Percentiles rank a stretch among this genome's conserved stretches.
Evolutionary conservation across 2,329 filamentous ascomycete genomes (phyloP).

Genomic region (Penicillium janthinellum): DNA sequence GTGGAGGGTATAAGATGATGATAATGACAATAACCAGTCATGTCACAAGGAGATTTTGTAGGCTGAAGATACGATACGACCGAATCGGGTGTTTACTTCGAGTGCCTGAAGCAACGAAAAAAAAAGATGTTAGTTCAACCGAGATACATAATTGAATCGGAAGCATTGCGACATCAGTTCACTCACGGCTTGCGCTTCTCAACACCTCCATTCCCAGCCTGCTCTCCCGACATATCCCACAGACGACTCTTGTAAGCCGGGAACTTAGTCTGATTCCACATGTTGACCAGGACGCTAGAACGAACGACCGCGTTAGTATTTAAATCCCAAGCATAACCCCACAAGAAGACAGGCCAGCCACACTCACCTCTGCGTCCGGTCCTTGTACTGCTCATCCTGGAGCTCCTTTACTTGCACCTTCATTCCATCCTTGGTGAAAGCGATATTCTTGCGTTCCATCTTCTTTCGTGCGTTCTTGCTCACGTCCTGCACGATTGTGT

Average conservation of each 20-base stretch:
- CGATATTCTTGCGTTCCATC: conserved; percentile 66
- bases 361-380: conserved; percentile 58
- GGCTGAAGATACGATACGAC: background rate
- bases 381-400: conserved; percentile 59
- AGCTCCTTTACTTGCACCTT: conserved; percentile 63
- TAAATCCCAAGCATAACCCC: background rate
- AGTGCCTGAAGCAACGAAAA: conserved; percentile 4
- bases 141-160: background rate
- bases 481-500: conserved; percentile 61
- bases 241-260: conserved; percentile 50
- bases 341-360: background rate
- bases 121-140: background rate
- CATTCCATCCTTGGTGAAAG: conserved; percentile 62
- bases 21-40: background rate
- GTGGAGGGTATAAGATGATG: background rate
- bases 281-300: conserved; percentile 50
- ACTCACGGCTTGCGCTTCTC: conserved; percentile 34
- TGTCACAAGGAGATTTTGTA: background rate
- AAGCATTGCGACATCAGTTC: background rate
- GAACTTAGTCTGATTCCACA: conserved; percentile 52
- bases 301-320: conserved; percentile 1
- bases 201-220: conserved; percentile 16
- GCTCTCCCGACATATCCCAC: conserved; percentile 39
- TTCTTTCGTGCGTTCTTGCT: conserved; percentile 59
- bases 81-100: conserved; percentile 8